Evolutionary conservation across 2,329 filamentous ascomycete species (phyloP).

Genomic region (Pleurostoma richardsiae): DNA sequence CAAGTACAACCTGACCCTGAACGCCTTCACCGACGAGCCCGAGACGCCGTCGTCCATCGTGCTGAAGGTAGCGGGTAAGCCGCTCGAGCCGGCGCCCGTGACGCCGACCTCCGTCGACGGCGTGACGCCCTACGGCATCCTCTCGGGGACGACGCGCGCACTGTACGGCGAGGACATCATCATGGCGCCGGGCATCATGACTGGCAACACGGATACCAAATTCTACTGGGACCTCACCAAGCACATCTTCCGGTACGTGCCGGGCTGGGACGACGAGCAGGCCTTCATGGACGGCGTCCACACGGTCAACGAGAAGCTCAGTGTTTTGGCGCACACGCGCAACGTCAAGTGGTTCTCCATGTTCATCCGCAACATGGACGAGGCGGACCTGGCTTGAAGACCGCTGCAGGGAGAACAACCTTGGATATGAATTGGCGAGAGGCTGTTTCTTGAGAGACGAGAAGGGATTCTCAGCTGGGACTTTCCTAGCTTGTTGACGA

Average conservation of each 20-base stretch:
- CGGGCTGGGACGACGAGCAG: slow-evolving; percentile 26
- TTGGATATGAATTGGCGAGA: no score
- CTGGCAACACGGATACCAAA: slow-evolving; percentile 45
- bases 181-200: slow-evolving; percentile 48
- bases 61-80: slow-evolving; percentile 29
- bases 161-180: slow-evolving; percentile 45
- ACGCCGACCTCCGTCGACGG: slow-evolving; percentile 34
- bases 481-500: no score
- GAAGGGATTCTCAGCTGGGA: no score
- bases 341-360: slow-evolving; percentile 30
- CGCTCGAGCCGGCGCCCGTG: slow-evolving; percentile 50
- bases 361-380: slow-evolving; percentile 37
- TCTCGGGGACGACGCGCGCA: slow-evolving; percentile 47
- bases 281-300: slow-evolving; percentile 26
- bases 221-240: slow-evolving; percentile 41
- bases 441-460: no score
- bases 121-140: slow-evolving; percentile 37
- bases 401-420: not conserved
- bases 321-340: slow-evolving; percentile 26
- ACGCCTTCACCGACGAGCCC: slow-evolving; percentile 36
- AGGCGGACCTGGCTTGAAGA: slow-evolving; percentile 19
- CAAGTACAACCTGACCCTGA: slow-evolving; percentile 51
- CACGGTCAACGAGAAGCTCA: slow-evolving; percentile 34
- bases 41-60: slow-evolving; percentile 32
- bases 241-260: slow-evolving; percentile 45